Evolutionary conservation across 2,329 filamentous ascomycete genomes (phyloP).

Genomic region (Xylariaceae sp.): DNA sequence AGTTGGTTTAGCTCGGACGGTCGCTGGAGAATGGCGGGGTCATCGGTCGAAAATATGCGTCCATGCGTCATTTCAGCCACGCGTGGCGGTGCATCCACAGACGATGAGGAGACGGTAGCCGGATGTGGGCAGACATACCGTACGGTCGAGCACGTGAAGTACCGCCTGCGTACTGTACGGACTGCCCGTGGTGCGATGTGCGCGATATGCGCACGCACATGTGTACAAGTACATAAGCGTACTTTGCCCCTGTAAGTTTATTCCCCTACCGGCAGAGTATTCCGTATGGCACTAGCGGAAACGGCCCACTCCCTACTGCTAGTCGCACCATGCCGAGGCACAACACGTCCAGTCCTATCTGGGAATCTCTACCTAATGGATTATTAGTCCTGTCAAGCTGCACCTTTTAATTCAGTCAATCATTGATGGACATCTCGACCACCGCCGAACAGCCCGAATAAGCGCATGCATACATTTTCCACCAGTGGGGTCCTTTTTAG

Average conservation of each 20-base stretch:
- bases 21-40: constrained; percentile 16
- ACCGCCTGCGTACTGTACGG: too few relatives aligned
- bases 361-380: too few relatives aligned
- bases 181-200: not conserved
- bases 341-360: constrained; percentile 6
- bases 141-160: too few relatives aligned
- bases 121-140: too few relatives aligned
- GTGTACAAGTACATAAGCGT: not conserved
- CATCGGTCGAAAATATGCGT: not conserved
- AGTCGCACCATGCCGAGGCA: constrained; percentile 31
- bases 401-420: not conserved
- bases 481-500: not conserved
- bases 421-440: constrained; percentile 7
- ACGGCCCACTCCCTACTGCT: not conserved
- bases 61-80: constrained; percentile 28
- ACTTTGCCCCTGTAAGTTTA: not conserved
- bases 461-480: not conserved
- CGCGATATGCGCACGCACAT: not conserved
- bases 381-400: constrained; percentile 14
- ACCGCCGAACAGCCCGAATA: constrained; percentile 11
- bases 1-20: not conserved
- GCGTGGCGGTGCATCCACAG: constrained; percentile 4
- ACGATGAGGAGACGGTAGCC: too few relatives aligned
- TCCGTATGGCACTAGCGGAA: not conserved
- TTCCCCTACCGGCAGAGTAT: not conserved